Percentiles rank a stretch among this genome's conserved stretches.
Evolutionary conservation across 768 basidiomycete genomes (phyloP).

Genomic region (Tulasnella sp.): DNA sequence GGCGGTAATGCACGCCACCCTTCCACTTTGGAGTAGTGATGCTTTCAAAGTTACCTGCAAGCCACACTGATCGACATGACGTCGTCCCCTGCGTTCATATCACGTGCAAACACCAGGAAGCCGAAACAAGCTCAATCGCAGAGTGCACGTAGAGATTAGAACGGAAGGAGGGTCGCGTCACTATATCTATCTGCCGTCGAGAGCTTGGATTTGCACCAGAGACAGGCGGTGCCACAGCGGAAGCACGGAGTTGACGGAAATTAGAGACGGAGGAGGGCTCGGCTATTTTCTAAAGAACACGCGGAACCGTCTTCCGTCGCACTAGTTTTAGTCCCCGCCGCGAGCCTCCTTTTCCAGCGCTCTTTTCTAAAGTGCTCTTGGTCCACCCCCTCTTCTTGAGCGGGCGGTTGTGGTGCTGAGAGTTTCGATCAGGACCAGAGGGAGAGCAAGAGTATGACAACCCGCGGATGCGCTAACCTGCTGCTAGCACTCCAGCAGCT

Average conservation of each 20-base stretch:
- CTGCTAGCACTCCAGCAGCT: no score
- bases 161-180: background rate
- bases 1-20: no score
- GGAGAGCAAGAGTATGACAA: background rate
- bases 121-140: no score
- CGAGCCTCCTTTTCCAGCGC: background rate
- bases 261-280: no score
- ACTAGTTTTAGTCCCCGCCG: background rate
- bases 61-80: no score
- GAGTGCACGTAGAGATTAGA: background rate
- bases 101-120: no score
- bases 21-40: no score
- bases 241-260: background rate
- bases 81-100: no score
- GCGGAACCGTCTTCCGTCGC: background rate
- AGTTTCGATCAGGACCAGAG: background rate
- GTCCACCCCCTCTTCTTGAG: background rate
- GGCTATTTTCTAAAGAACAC: background rate
- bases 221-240: background rate
- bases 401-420: background rate
- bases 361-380: background rate
- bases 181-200: background rate
- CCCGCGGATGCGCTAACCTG: conserved; percentile 15
- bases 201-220: background rate
- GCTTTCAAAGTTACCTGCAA: no score